Percentiles rank a stretch among this genome's conserved stretches.
Conservation (phyloP, 768 basidiomycete genomes). For the Trametes cinnabarina region DNA sequence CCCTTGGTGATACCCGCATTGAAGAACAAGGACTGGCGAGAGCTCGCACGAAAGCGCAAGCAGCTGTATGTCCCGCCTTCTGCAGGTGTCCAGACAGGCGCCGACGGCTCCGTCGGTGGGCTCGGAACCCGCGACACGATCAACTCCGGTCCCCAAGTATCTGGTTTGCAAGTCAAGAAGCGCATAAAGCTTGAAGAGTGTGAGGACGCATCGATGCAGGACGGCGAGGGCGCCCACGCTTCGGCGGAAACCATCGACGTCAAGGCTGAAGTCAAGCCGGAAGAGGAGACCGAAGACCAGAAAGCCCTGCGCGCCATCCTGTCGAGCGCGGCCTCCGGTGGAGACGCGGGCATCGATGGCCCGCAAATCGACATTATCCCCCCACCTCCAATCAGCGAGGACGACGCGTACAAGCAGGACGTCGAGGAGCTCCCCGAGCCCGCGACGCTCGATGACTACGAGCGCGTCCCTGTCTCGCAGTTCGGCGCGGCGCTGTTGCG, state of each 20-base stretch:
- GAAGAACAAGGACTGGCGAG: conserved; percentile 90
- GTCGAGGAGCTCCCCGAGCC: conserved; percentile 73
- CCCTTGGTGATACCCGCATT: conserved; percentile 85
- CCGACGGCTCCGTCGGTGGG: conserved; percentile 75
- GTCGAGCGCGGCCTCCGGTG: conserved; percentile 46
- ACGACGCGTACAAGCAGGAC: conserved; percentile 83
- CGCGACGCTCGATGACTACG: conserved; percentile 82
- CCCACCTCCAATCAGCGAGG: conserved; percentile 50
- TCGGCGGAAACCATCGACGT: background rate
- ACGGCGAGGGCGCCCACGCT: conserved; percentile 2
- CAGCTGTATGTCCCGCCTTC: conserved; percentile 66
- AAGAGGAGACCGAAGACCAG: conserved; percentile 71
- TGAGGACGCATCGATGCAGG: conserved; percentile 20
- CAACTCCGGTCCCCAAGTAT: conserved; percentile 69
- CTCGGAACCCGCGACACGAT: conserved; percentile 73
- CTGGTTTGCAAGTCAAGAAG: conserved; percentile 60
- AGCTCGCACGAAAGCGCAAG: conserved; percentile 66
- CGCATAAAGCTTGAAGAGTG: conserved; percentile 27
- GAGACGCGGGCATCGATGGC: conserved; percentile 36
- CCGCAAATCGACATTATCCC: conserved; percentile 58
- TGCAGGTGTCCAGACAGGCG: conserved; percentile 51
- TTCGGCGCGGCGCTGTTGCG: conserved; percentile 92
- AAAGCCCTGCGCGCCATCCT: conserved; percentile 78
- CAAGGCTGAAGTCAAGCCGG: conserved; percentile 27
- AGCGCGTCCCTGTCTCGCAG: conserved; percentile 84